These are phyloP conservation scores for Penicillium tannophilum DNA, from an alignment of 495 filamentous ascomycete species.

Conservation along the genomic window DNA sequence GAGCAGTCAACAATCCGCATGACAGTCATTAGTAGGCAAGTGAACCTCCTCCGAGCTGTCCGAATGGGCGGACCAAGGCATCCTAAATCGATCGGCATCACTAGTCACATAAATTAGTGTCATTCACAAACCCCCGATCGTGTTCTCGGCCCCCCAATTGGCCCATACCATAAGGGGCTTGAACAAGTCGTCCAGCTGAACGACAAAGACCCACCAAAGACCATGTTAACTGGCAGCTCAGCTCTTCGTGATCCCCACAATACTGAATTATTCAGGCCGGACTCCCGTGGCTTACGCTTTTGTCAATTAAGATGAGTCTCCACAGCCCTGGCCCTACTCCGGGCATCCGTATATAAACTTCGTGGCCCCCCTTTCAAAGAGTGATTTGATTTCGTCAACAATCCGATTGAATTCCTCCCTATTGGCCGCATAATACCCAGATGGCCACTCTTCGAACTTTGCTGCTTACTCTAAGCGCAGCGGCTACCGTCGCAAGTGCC, in stretches of 20 bases:
- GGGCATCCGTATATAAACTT: background rate
- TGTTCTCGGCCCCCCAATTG: background rate
- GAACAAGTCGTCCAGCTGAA: background rate
- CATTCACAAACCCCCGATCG: background rate
- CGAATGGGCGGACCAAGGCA: background rate
- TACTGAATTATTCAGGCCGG: background rate
- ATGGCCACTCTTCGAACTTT: slow-evolving; percentile 8
- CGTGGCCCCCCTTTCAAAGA: background rate
- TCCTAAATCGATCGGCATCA: background rate
- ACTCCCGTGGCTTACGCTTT: background rate
- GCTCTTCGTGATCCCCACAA: background rate
- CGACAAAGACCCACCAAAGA: background rate
- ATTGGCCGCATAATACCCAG: background rate
- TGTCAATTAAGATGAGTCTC: background rate
- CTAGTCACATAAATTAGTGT: background rate
- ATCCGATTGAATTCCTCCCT: background rate
- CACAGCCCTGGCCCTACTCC: background rate
- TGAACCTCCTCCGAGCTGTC: background rate
- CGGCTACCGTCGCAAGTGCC: slow-evolving; percentile 3
- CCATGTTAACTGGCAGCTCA: background rate
- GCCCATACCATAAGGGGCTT: background rate
- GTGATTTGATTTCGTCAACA: background rate
- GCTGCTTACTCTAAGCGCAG: slow-evolving; percentile 7
- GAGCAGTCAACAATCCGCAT: no score
- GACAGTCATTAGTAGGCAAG: no score